Conservation (phyloP, 1,139 yeast genomes). For the Eremothecium gossypii region DNA sequence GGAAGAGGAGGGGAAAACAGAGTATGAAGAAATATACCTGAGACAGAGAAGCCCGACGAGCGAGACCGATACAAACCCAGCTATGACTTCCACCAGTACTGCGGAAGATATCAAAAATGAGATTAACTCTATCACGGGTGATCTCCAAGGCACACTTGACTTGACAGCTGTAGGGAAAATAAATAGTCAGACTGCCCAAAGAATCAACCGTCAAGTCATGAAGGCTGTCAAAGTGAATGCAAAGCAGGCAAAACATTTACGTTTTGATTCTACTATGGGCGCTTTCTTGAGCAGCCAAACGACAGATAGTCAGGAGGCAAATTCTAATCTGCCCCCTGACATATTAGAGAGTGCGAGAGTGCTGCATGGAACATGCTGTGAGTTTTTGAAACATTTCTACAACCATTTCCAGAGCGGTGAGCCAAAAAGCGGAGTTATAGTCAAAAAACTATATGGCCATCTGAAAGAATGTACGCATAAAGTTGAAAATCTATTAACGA, state of each 20-base stretch:
- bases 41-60: conserved; percentile 24
- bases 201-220: conserved; percentile 31
- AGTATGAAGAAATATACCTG: conserved; percentile 51
- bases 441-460: conserved; percentile 40
- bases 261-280: conserved; percentile 25
- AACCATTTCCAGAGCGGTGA: conserved; percentile 51
- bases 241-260: conserved; percentile 41
- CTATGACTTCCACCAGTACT: background rate
- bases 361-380: conserved; percentile 59
- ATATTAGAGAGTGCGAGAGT: conserved; percentile 38
- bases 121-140: conserved; percentile 2
- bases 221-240: conserved; percentile 48
- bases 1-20: conserved; percentile 30
- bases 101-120: conserved; percentile 10
- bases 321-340: conserved; percentile 22
- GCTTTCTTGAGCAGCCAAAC: conserved; percentile 18
- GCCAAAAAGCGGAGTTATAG: conserved; percentile 39
- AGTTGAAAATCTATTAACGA: conserved; percentile 23
- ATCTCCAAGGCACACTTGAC: conserved; percentile 5
- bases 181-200: conserved; percentile 15
- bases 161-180: conserved; percentile 21
- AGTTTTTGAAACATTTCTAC: conserved; percentile 67
- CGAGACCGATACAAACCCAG: conserved; percentile 13
- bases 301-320: conserved; percentile 19
- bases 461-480: conserved; percentile 35